A percentile compares a stretch with the other conserved stretches of the same genome.
Evolutionary conservation across 371 early-diverging fungal species (phyloP).

Genomic region (Mortierella sp.): DNA sequence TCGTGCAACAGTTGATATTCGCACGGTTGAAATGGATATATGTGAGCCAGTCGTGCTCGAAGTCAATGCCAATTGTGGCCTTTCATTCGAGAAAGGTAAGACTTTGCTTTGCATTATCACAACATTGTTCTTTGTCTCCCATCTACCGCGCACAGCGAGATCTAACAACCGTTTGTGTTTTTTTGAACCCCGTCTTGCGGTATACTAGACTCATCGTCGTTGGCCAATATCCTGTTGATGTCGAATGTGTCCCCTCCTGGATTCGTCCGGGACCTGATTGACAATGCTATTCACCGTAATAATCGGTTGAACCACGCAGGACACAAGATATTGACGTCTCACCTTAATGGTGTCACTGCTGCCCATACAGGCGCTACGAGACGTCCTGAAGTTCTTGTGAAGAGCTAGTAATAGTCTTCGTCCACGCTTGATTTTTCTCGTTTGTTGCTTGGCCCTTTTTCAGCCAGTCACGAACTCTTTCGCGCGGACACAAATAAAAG

Average conservation of each 20-base stretch:
- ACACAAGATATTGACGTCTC: neutral
- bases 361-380: neutral
- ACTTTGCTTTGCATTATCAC: neutral
- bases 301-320: neutral
- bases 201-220: conserved; percentile 42
- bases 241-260: conserved; percentile 27
- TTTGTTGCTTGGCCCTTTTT: neutral
- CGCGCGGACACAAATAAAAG: neutral
- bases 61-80: conserved; percentile 69
- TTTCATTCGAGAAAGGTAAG: conserved; percentile 60
- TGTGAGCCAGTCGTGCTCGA: conserved; percentile 62
- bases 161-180: neutral
- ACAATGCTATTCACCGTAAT: conserved; percentile 50
- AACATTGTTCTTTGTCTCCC: neutral
- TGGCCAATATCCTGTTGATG: conserved; percentile 62
- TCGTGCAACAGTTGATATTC: conserved; percentile 58
- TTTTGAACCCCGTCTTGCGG: neutral
- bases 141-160: too few relatives aligned
- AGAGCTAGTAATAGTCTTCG: neutral
- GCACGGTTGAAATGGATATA: conserved; percentile 53
- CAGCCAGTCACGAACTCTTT: conserved; percentile 1
- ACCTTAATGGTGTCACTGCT: neutral
- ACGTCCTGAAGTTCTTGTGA: neutral
- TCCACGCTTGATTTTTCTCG: neutral
- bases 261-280: conserved; percentile 59